Percentiles rank a stretch among this genome's conserved stretches.
Conservation (phyloP, 352 stramenopile genomes). For the Phytophthora pinifolia region DNA sequence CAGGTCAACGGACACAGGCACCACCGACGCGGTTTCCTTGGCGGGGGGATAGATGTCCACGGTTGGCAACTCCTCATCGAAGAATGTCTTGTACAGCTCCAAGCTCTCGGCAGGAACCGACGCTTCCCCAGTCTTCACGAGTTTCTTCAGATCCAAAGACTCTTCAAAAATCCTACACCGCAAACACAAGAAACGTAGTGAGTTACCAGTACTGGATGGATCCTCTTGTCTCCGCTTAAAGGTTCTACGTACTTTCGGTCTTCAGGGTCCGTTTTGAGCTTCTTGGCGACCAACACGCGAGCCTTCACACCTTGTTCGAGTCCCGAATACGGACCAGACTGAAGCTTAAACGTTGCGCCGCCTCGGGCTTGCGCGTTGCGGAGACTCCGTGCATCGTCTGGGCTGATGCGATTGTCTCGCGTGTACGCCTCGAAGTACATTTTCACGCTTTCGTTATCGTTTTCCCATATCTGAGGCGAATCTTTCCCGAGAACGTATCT, state of each 20-base stretch:
- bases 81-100: slow-evolving; percentile 84
- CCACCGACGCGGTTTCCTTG: not conserved
- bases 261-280: slow-evolving; percentile 66
- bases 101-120: slow-evolving; percentile 67
- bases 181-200: not conserved
- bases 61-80: slow-evolving; percentile 63
- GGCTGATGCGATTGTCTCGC: slow-evolving; percentile 72
- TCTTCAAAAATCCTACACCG: slow-evolving; percentile 62
- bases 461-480: slow-evolving; percentile 73
- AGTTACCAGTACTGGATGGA: too few relatives aligned
- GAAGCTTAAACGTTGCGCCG: slow-evolving; percentile 81
- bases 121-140: slow-evolving; percentile 48
- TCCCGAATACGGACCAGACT: slow-evolving; percentile 68
- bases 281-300: slow-evolving; percentile 77
- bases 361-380: slow-evolving; percentile 66
- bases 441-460: slow-evolving; percentile 74
- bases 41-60: slow-evolving; percentile 48
- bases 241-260: slow-evolving; percentile 47
- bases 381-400: slow-evolving; percentile 62
- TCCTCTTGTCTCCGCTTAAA: not conserved
- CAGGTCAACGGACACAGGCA: slow-evolving; percentile 17
- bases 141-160: slow-evolving; percentile 64
- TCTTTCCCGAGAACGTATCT: slow-evolving; percentile 72
- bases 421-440: slow-evolving; percentile 84
- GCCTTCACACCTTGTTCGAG: slow-evolving; percentile 84